Conservation (phyloP, 345 rosid species). For the Citrus sinensis region DNA sequence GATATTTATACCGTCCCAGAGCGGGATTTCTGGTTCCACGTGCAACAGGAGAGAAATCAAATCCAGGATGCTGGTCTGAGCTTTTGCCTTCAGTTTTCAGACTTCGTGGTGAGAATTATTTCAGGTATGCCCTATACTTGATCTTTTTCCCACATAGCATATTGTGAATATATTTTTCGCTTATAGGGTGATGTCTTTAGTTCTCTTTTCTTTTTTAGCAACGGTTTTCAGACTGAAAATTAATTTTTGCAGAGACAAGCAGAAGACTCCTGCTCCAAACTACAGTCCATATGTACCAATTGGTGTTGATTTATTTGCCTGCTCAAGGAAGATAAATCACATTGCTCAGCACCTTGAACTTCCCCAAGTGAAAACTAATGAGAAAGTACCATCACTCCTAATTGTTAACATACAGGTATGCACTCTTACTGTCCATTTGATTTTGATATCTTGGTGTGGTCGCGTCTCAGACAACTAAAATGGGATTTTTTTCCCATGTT, state of each 20-base stretch:
- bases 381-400: slow-evolving; percentile 47
- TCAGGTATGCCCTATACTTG: slow-evolving; percentile 36
- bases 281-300: slow-evolving; percentile 62
- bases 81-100: slow-evolving; percentile 66
- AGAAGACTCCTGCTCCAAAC: slow-evolving; percentile 59
- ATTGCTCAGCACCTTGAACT: slow-evolving; percentile 81
- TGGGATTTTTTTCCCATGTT: not conserved
- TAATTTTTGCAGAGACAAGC: slow-evolving; percentile 53
- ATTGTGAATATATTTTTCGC: not conserved
- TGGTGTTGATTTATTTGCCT: slow-evolving; percentile 64
- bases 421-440: not conserved
- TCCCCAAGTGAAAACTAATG: slow-evolving; percentile 40
- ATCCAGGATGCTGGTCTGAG: slow-evolving; percentile 58
- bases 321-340: slow-evolving; percentile 61
- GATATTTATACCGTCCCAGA: slow-evolving; percentile 47
- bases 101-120: slow-evolving; percentile 66
- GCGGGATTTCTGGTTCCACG: slow-evolving; percentile 63
- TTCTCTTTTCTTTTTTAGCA: not conserved
- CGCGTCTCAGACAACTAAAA: not conserved
- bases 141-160: not conserved
- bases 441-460: not conserved
- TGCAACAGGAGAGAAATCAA: slow-evolving; percentile 46
- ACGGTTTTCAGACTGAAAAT: not conserved
- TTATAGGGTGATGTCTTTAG: not conserved
- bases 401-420: slow-evolving; percentile 71